Conservation (phyloP, 116 monocot genomes). For the Iris pallida region DNA sequence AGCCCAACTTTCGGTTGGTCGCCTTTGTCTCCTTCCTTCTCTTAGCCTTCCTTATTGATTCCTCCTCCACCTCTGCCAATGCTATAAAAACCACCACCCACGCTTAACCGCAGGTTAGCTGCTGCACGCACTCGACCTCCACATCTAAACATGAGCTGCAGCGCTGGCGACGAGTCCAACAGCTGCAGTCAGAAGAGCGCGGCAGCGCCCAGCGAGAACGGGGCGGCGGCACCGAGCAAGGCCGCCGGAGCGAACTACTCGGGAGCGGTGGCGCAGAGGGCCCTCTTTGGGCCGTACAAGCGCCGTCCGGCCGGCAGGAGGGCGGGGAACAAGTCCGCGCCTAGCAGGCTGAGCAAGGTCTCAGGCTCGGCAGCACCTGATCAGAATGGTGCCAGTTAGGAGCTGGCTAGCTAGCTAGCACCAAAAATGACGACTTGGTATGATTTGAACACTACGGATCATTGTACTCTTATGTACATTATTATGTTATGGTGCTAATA, state of each 20-base stretch:
- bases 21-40: not conserved
- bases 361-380: not conserved
- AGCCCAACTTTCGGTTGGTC: conserved; percentile 3
- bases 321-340: not conserved
- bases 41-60: not conserved
- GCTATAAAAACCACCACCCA: not conserved
- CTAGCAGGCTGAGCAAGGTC: conserved; percentile 12
- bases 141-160: not conserved
- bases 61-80: not conserved
- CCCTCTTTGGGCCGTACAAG: conserved; percentile 6
- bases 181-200: not conserved
- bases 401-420: too few species aligned
- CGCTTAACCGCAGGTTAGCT: too few species aligned
- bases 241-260: conserved; percentile 2
- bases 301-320: not conserved
- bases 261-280: conserved; percentile 6
- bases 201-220: not conserved
- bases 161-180: not conserved
- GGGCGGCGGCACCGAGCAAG: not conserved
- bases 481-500: too few species aligned
- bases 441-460: too few species aligned
- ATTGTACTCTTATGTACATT: too few species aligned
- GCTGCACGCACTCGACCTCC: too few species aligned
- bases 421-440: too few species aligned
- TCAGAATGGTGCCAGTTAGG: too few species aligned